Evolutionary conservation across 2,329 filamentous ascomycete species (phyloP), one percentile per base, ranked within the genome.

Genomic region (Penicillium sp.): DNA sequence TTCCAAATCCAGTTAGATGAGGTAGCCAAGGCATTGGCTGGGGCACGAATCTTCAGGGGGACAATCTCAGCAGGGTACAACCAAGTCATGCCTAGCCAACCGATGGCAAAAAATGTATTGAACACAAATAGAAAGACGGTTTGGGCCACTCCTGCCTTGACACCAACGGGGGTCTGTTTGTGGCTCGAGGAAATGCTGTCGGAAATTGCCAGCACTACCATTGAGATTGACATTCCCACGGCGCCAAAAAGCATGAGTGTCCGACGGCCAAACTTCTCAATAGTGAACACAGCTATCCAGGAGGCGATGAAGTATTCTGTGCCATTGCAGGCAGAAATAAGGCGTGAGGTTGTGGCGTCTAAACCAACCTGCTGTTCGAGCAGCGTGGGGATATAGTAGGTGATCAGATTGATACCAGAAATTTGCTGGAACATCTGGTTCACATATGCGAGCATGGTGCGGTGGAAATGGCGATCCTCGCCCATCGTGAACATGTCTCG

Each of bases 211-310:
- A 60, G 40, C 5, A 55, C 49, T 6, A 81, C 78, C 85, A 88
- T 88, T 38, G 79, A 81, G 1, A 75, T 61, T 31, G 80, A 80
- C 72, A 83, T 82, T 0, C 81, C 81, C 25, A 78, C 67, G 0
- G 80, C 80, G 40, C 85, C 85, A 56, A 86, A 81, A 7, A 89
- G 70, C 83, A 89, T 88, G 49, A 89, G 77, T 63, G 80, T 80
- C 14, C 75, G 42, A 78, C 71, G 3, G 7, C 22, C 22, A 25
- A 25, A 25, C 7, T 25, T 8, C 22, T 25, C 22, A 25, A 25
- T 25, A 7, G 71, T 71, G 51, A 75, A 75, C 19, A 78, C 68
- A 7, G 22, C 22, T 25, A 25, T 25, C 22, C 22, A 25, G 22
- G 22, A 25, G 22, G 22, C 22, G 22, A 25, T 25, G 22, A 25